A percentile compares a stretch with the other conserved stretches of the same genome.
Conservation (phyloP, 257 asterid species). For the Fraxinus excelsior region DNA sequence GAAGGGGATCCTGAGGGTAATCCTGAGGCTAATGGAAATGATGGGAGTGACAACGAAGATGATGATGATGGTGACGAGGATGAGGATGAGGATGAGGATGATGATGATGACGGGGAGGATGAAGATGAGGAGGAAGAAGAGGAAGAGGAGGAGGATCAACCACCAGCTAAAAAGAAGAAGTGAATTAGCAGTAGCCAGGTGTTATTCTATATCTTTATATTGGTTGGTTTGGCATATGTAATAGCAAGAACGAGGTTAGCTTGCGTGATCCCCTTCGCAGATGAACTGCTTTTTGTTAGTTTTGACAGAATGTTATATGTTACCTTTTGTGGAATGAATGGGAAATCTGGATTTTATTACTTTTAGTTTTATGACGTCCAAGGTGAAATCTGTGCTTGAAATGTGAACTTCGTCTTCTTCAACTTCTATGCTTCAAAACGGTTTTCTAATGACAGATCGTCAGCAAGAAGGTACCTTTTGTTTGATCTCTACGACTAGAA, state of each 20-base stretch:
- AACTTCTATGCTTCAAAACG: no score
- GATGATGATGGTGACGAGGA: conserved; percentile 37
- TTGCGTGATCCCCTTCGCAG: conserved; percentile 6
- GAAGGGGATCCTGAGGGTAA: conserved; percentile 58
- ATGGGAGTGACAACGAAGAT: conserved; percentile 55
- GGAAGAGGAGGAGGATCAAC: conserved; percentile 70
- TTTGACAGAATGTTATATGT: background rate
- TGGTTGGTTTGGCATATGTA: conserved; percentile 55
- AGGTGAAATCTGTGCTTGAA: background rate
- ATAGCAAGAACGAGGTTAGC: conserved; percentile 43
- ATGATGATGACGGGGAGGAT: conserved; percentile 36
- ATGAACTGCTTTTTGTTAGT: no score
- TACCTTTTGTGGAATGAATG: background rate
- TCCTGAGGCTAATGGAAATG: conserved; percentile 65
- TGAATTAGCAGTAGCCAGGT: conserved; percentile 38
- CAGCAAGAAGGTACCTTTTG: no score
- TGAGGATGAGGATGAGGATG: conserved; percentile 40
- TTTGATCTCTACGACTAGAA: no score
- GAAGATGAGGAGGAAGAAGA: conserved; percentile 40
- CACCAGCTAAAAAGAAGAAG: conserved; percentile 90
- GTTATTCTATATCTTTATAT: conserved; percentile 30
- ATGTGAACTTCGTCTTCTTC: no score
- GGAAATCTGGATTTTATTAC: background rate
- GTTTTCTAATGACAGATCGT: no score
- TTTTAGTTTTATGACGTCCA: background rate